phyloP scores from a whole-genome alignment of 2,329 filamentous ascomycete species.

The Fonsecaea monophora region DNA sequence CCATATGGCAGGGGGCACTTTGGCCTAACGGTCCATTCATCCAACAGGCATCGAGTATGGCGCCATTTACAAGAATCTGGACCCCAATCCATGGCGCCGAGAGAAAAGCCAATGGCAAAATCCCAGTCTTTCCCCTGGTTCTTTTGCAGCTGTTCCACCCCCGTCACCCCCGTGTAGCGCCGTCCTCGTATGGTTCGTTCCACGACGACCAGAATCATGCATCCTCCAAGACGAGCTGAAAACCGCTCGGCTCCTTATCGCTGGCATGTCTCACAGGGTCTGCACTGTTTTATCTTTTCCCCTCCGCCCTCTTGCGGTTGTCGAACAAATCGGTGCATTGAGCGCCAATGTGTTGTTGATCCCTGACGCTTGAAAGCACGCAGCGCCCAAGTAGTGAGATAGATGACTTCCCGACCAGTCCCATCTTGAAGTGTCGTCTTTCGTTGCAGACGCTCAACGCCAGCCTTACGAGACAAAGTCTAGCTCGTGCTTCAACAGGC shows the following conservation, averaged over 20 bases:
- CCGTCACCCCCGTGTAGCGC: not conserved
- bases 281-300: not conserved
- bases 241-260: conserved; percentile 2
- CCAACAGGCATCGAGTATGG: conserved; percentile 17
- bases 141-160: conserved; percentile 2
- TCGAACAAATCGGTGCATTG: not conserved
- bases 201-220: conserved; percentile 10
- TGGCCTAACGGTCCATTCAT: not conserved
- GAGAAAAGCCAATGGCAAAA: conserved; percentile 3
- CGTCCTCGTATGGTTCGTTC: conserved; percentile 5
- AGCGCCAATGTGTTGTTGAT: not conserved
- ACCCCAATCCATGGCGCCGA: conserved; percentile 8
- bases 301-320: not conserved
- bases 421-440: not conserved
- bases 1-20: not conserved
- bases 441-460: not conserved
- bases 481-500: conserved; percentile 19
- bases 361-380: not conserved
- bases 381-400: not conserved
- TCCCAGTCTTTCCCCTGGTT: conserved; percentile 8
- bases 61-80: conserved; percentile 5
- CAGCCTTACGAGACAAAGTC: conserved; percentile 20
- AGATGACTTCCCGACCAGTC: not conserved
- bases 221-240: conserved; percentile 11
- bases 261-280: not conserved